Conservation (phyloP, 257 asterid genomes). For the Hygrophila difformis region DNA sequence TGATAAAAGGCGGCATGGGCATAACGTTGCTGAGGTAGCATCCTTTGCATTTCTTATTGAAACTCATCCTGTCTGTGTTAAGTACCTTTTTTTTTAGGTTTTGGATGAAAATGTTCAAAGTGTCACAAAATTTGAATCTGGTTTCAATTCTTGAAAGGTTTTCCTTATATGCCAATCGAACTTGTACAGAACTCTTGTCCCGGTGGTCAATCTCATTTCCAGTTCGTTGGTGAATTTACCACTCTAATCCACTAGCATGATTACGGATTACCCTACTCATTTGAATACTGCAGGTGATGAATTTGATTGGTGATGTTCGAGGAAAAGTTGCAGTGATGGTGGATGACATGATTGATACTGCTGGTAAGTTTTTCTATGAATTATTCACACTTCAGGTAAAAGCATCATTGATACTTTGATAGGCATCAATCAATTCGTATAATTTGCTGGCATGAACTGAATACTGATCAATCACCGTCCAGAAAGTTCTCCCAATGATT, state of each 20-base stretch:
- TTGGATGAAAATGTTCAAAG: slow-evolving; percentile 7
- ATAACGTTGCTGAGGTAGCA: slow-evolving; percentile 67
- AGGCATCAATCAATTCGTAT: neutral
- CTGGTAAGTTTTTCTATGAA: slow-evolving; percentile 40
- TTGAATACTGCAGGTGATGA: slow-evolving; percentile 59
- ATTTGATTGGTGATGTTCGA: slow-evolving; percentile 82
- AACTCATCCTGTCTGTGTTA: slow-evolving; percentile 8
- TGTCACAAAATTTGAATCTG: slow-evolving; percentile 11
- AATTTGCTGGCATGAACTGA: slow-evolving; percentile 1
- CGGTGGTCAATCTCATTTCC: too few relatives aligned
- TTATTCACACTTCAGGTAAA: slow-evolving; percentile 2
- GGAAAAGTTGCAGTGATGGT: slow-evolving; percentile 94
- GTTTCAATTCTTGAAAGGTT: slow-evolving; percentile 7
- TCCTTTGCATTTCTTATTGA: slow-evolving; percentile 10
- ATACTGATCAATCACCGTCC: neutral
- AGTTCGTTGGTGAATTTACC: neutral
- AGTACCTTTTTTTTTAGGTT: slow-evolving; percentile 2
- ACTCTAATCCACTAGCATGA: neutral
- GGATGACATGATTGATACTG: slow-evolving; percentile 96
- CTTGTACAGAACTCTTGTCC: too few relatives aligned
- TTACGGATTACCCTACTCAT: slow-evolving; percentile 14
- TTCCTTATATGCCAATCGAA: neutral
- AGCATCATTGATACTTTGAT: slow-evolving; percentile 5
- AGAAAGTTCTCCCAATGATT: neutral
- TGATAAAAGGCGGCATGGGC: slow-evolving; percentile 79